Conservation (phyloP, 169 alveolate genomes). For the Theileria annulata region DNA sequence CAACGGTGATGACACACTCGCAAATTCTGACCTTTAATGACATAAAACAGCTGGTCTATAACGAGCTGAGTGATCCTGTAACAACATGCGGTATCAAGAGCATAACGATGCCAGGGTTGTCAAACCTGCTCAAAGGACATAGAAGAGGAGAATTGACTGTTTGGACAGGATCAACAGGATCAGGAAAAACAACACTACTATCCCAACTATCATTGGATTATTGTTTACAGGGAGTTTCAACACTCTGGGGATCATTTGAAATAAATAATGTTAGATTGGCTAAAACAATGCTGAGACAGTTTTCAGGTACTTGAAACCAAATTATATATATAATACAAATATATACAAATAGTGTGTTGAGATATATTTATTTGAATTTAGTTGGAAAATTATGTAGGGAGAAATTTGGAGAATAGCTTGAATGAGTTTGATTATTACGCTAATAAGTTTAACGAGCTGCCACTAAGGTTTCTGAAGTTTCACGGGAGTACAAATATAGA, state of each 20-base stretch:
- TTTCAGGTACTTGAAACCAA: slow-evolving; percentile 46
- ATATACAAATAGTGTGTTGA: too few relatives aligned
- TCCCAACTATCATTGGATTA: slow-evolving; percentile 92
- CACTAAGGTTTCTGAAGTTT: slow-evolving; percentile 87
- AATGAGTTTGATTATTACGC: slow-evolving; percentile 80
- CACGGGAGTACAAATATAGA: slow-evolving; percentile 91
- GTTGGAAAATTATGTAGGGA: slow-evolving; percentile 31
- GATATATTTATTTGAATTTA: too few relatives aligned
- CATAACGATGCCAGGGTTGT: slow-evolving; percentile 77
- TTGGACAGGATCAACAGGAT: slow-evolving; percentile 96
- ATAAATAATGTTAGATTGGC: slow-evolving; percentile 89
- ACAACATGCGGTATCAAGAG: slow-evolving; percentile 73
- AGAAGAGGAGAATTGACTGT: slow-evolving; percentile 92
- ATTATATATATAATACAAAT: too few relatives aligned
- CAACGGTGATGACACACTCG: slow-evolving; percentile 82
- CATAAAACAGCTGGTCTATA: slow-evolving; percentile 76
- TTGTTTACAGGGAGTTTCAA: slow-evolving; percentile 87
- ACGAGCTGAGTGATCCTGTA: slow-evolving; percentile 79
- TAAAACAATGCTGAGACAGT: slow-evolving; percentile 87
- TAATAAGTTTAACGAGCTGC: slow-evolving; percentile 85
- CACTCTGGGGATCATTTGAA: slow-evolving; percentile 96
- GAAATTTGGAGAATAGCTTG: slow-evolving; percentile 75
- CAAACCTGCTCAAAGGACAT: slow-evolving; percentile 84
- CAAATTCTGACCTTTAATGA: slow-evolving; percentile 87
- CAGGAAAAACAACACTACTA: slow-evolving; percentile 94